Conservation (phyloP, 2,329 filamentous ascomycete species). For the Pseudomassariella vexata region DNA sequence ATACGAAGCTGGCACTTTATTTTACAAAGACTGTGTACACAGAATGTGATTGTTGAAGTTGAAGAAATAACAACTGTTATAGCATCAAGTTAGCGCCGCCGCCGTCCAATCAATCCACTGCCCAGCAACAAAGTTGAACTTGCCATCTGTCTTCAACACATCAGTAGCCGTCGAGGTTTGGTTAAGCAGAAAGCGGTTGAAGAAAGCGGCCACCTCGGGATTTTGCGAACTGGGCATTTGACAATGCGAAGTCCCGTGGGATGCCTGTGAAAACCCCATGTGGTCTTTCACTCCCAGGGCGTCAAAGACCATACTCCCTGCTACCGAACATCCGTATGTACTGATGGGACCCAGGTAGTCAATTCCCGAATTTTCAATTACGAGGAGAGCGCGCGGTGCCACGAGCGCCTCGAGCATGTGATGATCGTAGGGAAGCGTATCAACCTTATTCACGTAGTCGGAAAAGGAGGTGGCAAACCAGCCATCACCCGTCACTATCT, state of each 20-base stretch:
- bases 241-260: conserved; percentile 8
- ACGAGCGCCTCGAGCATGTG: conserved; percentile 43
- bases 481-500: conserved; percentile 48
- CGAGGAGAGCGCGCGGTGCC: conserved; percentile 38
- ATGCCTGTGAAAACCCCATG: conserved; percentile 8
- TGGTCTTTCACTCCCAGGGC: conserved; percentile 17
- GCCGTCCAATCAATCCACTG: conserved; percentile 11
- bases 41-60: no score
- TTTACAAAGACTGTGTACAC: no score
- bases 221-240: conserved; percentile 10
- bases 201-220: conserved; percentile 11
- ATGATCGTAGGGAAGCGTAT: conserved; percentile 40
- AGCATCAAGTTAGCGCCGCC: no score
- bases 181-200: conserved; percentile 11
- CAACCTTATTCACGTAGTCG: conserved; percentile 42
- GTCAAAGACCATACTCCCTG: conserved; percentile 19
- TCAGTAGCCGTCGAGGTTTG: conserved; percentile 6
- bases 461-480: conserved; percentile 46
- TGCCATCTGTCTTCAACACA: conserved; percentile 11
- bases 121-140: conserved; percentile 7
- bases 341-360: conserved; percentile 41
- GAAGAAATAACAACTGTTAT: no score
- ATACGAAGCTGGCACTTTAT: no score
- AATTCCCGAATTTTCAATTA: conserved; percentile 40
- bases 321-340: conserved; percentile 34